Evolutionary conservation across 73 alveolate species (phyloP).

Genomic region (Symbiodinium pilosum): DNA sequence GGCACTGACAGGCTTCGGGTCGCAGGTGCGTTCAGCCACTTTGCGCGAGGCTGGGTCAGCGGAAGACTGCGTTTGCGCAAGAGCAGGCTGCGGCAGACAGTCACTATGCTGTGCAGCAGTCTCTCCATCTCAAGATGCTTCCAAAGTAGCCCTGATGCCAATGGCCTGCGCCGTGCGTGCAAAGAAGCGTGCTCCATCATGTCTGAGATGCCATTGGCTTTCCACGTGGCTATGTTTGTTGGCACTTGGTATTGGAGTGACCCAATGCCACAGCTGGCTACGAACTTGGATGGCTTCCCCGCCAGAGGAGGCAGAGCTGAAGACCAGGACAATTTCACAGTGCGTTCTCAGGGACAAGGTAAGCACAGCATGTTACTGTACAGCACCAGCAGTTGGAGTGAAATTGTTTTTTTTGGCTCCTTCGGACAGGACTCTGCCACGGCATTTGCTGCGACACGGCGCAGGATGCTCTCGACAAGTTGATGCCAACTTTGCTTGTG

Average conservation of each 20-base stretch:
- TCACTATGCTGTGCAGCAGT: too few relatives aligned
- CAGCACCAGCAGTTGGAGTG: too few relatives aligned
- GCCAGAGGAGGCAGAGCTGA: not conserved
- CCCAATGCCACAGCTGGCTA: conserved; percentile 41
- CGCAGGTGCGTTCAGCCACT: conserved; percentile 72
- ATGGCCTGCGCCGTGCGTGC: not conserved
- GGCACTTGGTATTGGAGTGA: not conserved
- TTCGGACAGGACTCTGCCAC: conserved; percentile 24
- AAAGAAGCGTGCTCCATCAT: not conserved
- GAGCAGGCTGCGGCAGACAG: too few relatives aligned
- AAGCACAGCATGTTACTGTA: not conserved
- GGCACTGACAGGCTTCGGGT: conserved; percentile 54
- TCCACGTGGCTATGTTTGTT: not conserved
- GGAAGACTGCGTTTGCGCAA: too few relatives aligned
- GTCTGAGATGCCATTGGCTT: conserved; percentile 2
- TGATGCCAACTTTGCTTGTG: not conserved
- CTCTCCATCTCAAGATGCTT: not conserved
- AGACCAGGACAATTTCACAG: conserved; percentile 44
- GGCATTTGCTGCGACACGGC: not conserved
- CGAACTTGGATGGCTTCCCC: not conserved
- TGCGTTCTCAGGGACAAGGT: too few relatives aligned
- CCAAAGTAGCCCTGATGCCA: not conserved
- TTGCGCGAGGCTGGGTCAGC: conserved; percentile 86
- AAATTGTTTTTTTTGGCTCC: too few relatives aligned
- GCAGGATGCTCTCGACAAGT: not conserved